Base-by-base conservation (phyloP, 2,329 filamentous ascomycete genomes). In the Diaporthe caulivora region DNA sequence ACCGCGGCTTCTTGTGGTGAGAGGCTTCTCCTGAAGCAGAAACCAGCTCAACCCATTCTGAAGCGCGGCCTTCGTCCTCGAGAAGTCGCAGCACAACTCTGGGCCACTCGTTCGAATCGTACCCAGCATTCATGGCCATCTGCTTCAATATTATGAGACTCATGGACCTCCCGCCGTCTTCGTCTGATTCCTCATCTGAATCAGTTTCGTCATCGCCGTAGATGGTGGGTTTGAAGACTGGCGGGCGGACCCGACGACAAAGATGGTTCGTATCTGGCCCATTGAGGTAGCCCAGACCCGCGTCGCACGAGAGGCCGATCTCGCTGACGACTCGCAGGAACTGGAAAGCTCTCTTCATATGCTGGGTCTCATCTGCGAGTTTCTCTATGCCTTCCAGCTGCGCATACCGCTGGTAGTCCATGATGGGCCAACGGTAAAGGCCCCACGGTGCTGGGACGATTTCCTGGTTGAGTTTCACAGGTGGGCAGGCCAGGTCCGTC, bases 301-400 rank as follows among this genome's bases (percentile, higher is more conserved):
- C 91, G 78, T 93, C 90, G 53, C 93, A 86, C 24, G 90, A 93
- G 4, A 94, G 81, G 0, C 89, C 92, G n/a, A 94, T 85, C 74
- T 93, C 91, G 47, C 84, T 85, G 3, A 92, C 87, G 11, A 86
- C 84, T 2, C 79, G 82, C 1, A 93, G 84, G 69, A 87, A 88
- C 15, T 84, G 84, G 72, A 94, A 87, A 3, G 92, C 91, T 44
- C 86, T 84, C 75, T 87, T 75, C 89, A 93, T 91, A 40, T 86
- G 86, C 13, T 86, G 84, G 0, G 87, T 90, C 77, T 92, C 90
- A 76, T 94, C 92, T 6, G 92, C 91, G 13, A 89, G 88, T 68
- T 87, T 84, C 78, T 93, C 92, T 3, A 93, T 84, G 11, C 86
- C 86, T 74, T 90, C 89, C 11, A 93, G 84, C 62, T 88, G 84